Base-by-base conservation (phyloP, 495 filamentous ascomycete species). In the Glonium stellatum region DNA sequence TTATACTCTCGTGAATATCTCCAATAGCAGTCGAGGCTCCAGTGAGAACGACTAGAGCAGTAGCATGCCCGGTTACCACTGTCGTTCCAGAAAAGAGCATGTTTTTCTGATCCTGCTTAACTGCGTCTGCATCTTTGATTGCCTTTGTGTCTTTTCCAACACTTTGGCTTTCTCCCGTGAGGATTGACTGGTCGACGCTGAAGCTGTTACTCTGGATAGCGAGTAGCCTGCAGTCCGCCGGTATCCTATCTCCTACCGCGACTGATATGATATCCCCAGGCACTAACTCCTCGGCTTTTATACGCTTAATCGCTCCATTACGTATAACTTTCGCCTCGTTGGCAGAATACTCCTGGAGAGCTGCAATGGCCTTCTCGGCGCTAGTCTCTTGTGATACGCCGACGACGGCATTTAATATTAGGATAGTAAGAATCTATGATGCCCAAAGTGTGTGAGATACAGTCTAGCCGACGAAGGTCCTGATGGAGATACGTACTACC, bases 11-110 rank as follows among this genome's bases (percentile, higher is more conserved):
- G 70, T 99, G 95, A 66, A 99, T 99, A 72, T 96, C 95, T 63
- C 95, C 95, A 73, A 99, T 97, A 27, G 95, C 95, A 6, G 95
- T 99, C 57, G 84, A 87, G 11, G 83, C 80, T 63, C 95, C 95
- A 50, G 95, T 99, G 69, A 95, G 74, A 59, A 92, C 92, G 5
- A 99, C 95, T 22, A 97, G 73, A 47, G 95, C 95, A 67, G 84
- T 92, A 46, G 95, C 95, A 74, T 92, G 87, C 41, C 95, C 95
- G 65, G 88, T 96, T 22, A 95, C 91, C 4, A 99, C 90, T 0
- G 95, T 97, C 9, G 95, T 99, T 63, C 95, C 95, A 19, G 95
- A 99, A 76, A 99, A 99, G 19, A 99, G 81, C 83, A 96, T 96
- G 73, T 97, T 99, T 75, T 86, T 77, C 76, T 97, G 92, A 71